These are phyloP conservation scores for Beauveria sp. DNA, from an alignment of 2,329 filamentous ascomycete species.

Conservation along the genomic window DNA sequence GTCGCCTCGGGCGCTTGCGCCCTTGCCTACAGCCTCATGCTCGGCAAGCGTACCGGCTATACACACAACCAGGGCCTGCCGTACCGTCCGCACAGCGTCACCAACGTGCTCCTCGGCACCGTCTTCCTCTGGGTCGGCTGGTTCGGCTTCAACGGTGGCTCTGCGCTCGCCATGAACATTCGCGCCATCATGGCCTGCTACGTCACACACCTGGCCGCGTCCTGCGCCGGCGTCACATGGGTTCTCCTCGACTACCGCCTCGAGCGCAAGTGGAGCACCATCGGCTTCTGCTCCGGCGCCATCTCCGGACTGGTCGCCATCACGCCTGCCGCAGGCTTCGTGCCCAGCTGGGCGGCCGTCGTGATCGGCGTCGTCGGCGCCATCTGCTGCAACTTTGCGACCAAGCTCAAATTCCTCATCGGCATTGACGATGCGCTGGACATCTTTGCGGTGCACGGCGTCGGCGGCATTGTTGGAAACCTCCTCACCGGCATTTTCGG, in stretches of 20 bases:
- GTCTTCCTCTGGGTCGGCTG: slow-evolving; percentile 85
- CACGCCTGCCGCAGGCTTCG: slow-evolving; percentile 74
- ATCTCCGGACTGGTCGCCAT: slow-evolving; percentile 85
- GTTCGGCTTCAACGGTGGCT: slow-evolving; percentile 93
- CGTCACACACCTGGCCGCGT: slow-evolving; percentile 81
- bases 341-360: slow-evolving; percentile 57
- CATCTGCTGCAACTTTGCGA: slow-evolving; percentile 73
- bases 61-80: slow-evolving; percentile 52
- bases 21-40: slow-evolving; percentile 65
- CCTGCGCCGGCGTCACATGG: slow-evolving; percentile 75
- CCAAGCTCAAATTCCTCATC: slow-evolving; percentile 70
- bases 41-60: slow-evolving; percentile 61
- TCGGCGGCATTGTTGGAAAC: slow-evolving; percentile 77
- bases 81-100: slow-evolving; percentile 67
- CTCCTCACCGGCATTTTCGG: slow-evolving; percentile 71
- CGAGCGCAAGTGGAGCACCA: slow-evolving; percentile 89
- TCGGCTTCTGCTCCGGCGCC: slow-evolving; percentile 85
- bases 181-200: slow-evolving; percentile 85
- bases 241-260: slow-evolving; percentile 80
- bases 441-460: slow-evolving; percentile 82
- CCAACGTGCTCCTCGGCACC: slow-evolving; percentile 65
- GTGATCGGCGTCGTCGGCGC: slow-evolving; percentile 53
- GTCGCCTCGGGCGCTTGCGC: slow-evolving; percentile 65
- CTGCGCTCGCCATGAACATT: slow-evolving; percentile 72
- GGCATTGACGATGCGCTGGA: slow-evolving; percentile 82